Base-by-base conservation (phyloP, 768 basidiomycete species). In the Naganishia randhawae region DNA sequence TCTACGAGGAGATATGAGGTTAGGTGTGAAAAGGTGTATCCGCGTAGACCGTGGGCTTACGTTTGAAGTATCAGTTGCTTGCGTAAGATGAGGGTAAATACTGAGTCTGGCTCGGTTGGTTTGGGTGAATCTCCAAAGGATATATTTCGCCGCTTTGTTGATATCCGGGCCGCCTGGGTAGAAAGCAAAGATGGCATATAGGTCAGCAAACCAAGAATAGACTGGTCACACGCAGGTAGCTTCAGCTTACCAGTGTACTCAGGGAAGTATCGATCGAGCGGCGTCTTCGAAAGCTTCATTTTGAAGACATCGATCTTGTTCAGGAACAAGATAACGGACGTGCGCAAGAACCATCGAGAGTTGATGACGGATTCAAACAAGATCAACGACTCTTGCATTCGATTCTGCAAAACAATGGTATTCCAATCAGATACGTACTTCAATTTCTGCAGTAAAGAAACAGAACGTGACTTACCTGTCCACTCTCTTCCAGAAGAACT, bases 71-170 rank as follows among this genome's bases (percentile, higher is more conserved):
- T 93, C 91, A 32, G 90, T 93, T 33, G 91, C 91, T 78, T 92
- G 89, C 9, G 91, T 92, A 66, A 92, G 76, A 83, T 96, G 92
- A 2, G 92, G 92, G 79, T 94, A 96, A 22, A 96, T 89, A 67
- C 88, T 91, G 72, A 82, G 69, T 45, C 79, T 69, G 16, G 81
- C 81, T 29, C 81, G 68, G 68, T 82, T 82, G 65, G 89, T 88
- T 79, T 95, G 91, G 84, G 92, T 93, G 74, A 95, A 97, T 74
- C 89, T 83, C 93, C 92, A 96, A 41, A 97, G 82, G 63, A 97
- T 92, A 71, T 91, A 95, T 73, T 93, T 92, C 0, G 92, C 91
- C 1, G 91, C 92, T 79, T 94, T 94, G 82, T 92, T 93, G 78
- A 94, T 90, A 74, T 94, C 90, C 3, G 87, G 80, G 4, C 91